Conservation (phyloP, 2,329 filamentous ascomycete genomes). For the Sarocladium strictum region DNA sequence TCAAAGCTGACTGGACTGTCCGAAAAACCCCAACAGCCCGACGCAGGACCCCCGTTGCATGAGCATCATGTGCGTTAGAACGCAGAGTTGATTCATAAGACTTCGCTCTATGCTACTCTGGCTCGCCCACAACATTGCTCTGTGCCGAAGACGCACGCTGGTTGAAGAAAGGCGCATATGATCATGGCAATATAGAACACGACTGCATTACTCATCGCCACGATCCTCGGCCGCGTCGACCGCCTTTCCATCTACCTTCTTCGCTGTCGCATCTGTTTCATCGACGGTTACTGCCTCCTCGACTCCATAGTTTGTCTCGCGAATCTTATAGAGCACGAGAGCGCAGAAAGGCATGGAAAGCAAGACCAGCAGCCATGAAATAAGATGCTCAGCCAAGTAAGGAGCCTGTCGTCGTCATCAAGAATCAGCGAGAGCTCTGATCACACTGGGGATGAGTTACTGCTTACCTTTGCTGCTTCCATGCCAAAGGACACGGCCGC, state of each 20-base stretch:
- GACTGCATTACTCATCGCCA: not conserved
- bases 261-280: conserved; percentile 9
- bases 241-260: not conserved
- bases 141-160: too few relatives aligned
- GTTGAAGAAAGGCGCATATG: too few relatives aligned
- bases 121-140: too few relatives aligned
- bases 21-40: conserved; percentile 26
- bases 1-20: conserved; percentile 19
- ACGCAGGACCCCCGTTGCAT: too few relatives aligned
- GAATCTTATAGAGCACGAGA: conserved; percentile 16
- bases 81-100: too few relatives aligned
- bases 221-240: not conserved
- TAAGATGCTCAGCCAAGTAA: conserved; percentile 18
- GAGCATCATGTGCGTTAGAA: too few relatives aligned
- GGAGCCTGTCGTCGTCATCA: conserved; percentile 14
- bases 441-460: not conserved
- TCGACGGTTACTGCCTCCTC: conserved; percentile 16
- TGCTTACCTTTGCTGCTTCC: conserved; percentile 24
- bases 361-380: conserved; percentile 19
- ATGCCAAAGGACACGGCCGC: conserved; percentile 44
- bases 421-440: not conserved
- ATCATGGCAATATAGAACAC: too few relatives aligned
- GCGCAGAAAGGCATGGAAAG: conserved; percentile 17
- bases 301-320: conserved; percentile 19
- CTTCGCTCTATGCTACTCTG: too few relatives aligned